These are phyloP conservation scores for Zasmidium cellare DNA, from an alignment of 2,329 filamentous ascomycete species.

Conservation along the genomic window DNA sequence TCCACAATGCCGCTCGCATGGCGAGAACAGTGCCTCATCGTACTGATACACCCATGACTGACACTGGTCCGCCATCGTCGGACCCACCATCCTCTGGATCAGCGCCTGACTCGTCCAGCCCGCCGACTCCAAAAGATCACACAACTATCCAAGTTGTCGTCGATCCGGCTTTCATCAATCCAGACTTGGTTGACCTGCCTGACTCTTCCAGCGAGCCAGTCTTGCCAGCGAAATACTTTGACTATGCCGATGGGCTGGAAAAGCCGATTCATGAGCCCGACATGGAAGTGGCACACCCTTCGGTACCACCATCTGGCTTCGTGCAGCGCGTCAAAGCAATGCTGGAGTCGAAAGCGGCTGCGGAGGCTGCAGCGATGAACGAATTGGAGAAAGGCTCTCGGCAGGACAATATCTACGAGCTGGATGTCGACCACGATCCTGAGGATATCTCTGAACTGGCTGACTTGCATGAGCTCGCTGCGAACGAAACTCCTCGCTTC, in stretches of 20 bases:
- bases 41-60: slow-evolving; percentile 37
- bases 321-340: slow-evolving; percentile 45
- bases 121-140: slow-evolving; percentile 43
- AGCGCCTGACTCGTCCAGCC: slow-evolving; percentile 38
- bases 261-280: slow-evolving; percentile 36
- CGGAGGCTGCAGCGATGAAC: slow-evolving; percentile 26
- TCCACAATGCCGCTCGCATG: slow-evolving; percentile 36
- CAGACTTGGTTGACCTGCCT: slow-evolving; percentile 34
- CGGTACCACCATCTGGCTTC: slow-evolving; percentile 39
- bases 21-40: slow-evolving; percentile 33
- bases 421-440: slow-evolving; percentile 21
- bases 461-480: slow-evolving; percentile 34
- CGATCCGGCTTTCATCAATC: slow-evolving; percentile 37
- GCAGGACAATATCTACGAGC: slow-evolving; percentile 15
- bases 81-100: slow-evolving; percentile 43
- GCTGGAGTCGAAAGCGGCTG: slow-evolving; percentile 41
- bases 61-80: slow-evolving; percentile 44
- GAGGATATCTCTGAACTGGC: slow-evolving; percentile 23
- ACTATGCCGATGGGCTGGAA: slow-evolving; percentile 33
- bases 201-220: slow-evolving; percentile 38
- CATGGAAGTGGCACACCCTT: slow-evolving; percentile 31
- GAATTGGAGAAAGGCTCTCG: slow-evolving; percentile 21
- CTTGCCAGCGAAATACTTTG: slow-evolving; percentile 37
- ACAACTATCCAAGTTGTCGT: slow-evolving; percentile 37
- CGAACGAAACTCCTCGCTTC: slow-evolving; percentile 32